phyloP scores from a whole-genome alignment of 208 protist species.

The Trypanosoma lewisi region DNA sequence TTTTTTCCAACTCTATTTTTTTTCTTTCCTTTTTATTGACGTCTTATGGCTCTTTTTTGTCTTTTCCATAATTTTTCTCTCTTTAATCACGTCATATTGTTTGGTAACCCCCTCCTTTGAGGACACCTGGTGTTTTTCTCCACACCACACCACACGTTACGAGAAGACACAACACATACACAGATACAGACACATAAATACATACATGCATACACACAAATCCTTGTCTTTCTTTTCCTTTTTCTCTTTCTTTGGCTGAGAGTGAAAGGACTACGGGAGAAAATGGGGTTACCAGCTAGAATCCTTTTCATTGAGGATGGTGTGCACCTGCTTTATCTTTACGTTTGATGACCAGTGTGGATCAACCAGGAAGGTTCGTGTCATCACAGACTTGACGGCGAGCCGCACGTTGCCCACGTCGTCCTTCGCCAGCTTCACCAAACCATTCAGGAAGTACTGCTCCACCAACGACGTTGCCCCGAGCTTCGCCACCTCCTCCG shows the following conservation, averaged over 20 bases:
- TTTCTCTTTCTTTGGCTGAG: neutral
- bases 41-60: neutral
- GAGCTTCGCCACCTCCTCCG: constrained; percentile 73
- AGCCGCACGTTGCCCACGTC: constrained; percentile 89
- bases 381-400: constrained; percentile 65
- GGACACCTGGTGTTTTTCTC: too few species aligned
- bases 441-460: constrained; percentile 45
- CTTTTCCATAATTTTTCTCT: neutral
- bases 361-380: constrained; percentile 43
- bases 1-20: constrained; percentile 4
- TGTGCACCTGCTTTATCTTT: constrained; percentile 47
- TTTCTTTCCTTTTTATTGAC: neutral
- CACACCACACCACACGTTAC: too few species aligned
- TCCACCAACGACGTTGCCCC: constrained; percentile 54
- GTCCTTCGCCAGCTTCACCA: constrained; percentile 68
- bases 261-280: neutral
- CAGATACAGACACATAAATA: too few species aligned
- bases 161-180: too few species aligned
- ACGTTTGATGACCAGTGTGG: constrained; percentile 40
- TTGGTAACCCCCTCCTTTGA: neutral
- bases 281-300: neutral
- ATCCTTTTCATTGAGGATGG: constrained; percentile 26
- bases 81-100: neutral
- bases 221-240: neutral
- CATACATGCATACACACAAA: too few species aligned